Evolutionary conservation across 2,329 filamentous ascomycete genomes (phyloP).

Genomic region (Calonectria henricotiae): DNA sequence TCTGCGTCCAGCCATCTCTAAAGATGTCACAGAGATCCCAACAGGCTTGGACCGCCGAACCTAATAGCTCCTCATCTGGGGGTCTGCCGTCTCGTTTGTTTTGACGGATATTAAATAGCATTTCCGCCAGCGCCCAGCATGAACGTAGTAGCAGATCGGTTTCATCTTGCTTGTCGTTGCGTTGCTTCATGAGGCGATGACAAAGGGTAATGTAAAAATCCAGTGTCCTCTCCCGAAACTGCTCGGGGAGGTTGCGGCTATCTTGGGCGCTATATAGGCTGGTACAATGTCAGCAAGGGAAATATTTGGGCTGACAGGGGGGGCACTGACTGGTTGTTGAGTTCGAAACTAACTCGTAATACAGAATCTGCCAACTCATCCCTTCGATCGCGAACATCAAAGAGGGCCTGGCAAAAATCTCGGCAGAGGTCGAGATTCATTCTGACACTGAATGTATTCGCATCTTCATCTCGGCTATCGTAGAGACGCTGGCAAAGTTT

Average conservation of each 20-base stretch:
- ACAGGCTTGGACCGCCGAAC: conserved; percentile 91
- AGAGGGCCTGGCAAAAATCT: conserved; percentile 92
- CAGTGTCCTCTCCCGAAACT: conserved; percentile 89
- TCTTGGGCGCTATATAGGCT: conserved; percentile 93
- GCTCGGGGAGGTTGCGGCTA: conserved; percentile 82
- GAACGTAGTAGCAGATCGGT: conserved; percentile 88
- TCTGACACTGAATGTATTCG: conserved; percentile 77
- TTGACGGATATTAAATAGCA: conserved; percentile 92
- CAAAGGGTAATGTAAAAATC: conserved; percentile 97
- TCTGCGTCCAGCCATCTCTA: conserved; percentile 91
- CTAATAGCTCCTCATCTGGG: conserved; percentile 87
- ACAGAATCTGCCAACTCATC: conserved; percentile 90
- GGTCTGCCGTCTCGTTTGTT: conserved; percentile 81
- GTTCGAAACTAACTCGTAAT: conserved; percentile 91
- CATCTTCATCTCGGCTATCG: conserved; percentile 81
- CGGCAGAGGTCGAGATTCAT: conserved; percentile 89
- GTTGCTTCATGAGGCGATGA: conserved; percentile 96
- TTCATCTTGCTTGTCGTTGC: conserved; percentile 83
- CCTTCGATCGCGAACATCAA: conserved; percentile 85
- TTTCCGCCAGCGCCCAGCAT: conserved; percentile 93
- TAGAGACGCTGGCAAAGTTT: conserved; percentile 92
- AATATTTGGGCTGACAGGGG: background rate
- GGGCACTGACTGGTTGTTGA: conserved; percentile 85
- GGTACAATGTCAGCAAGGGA: conserved; percentile 49
- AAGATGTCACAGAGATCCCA: conserved; percentile 97